Evolutionary conservation across 345 rosid genomes (phyloP).

Genomic region (Rhizophora mangle): DNA sequence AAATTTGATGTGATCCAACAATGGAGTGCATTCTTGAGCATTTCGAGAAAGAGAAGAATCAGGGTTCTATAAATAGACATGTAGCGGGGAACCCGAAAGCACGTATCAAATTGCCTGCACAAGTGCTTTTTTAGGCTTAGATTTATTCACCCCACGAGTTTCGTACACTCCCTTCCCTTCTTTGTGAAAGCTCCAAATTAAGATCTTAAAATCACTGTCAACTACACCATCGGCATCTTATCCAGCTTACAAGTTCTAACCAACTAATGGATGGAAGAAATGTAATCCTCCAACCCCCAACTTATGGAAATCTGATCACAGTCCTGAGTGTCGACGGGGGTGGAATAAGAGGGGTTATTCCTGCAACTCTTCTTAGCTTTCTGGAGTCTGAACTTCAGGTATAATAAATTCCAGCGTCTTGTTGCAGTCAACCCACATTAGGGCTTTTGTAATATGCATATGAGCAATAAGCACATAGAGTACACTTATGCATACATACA

Average conservation of each 20-base stretch:
- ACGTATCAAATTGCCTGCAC: neutral
- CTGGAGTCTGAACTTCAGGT: conserved; percentile 43
- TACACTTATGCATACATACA: too few relatives aligned
- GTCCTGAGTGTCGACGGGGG: conserved; percentile 54
- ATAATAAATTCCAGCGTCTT: neutral
- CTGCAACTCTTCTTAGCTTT: conserved; percentile 31
- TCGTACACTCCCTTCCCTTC: too few relatives aligned
- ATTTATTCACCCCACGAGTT: too few relatives aligned
- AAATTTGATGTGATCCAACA: neutral
- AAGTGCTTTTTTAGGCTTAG: too few relatives aligned
- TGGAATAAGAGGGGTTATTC: conserved; percentile 46
- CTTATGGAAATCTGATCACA: conserved; percentile 33
- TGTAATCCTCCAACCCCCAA: conserved; percentile 24
- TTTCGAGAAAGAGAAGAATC: neutral
- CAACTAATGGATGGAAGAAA: too few relatives aligned
- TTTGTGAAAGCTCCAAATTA: too few relatives aligned
- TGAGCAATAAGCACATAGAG: too few relatives aligned
- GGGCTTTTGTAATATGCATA: too few relatives aligned
- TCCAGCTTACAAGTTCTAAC: too few relatives aligned
- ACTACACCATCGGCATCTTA: too few relatives aligned
- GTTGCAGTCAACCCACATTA: too few relatives aligned
- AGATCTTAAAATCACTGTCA: too few relatives aligned
- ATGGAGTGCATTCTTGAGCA: neutral
- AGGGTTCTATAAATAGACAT: neutral
- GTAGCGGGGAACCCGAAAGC: neutral